These are phyloP conservation scores for Sphagnum tenellum DNA, from an alignment of 225 moss, liverwort and hornwort species.

Conservation along the genomic window DNA sequence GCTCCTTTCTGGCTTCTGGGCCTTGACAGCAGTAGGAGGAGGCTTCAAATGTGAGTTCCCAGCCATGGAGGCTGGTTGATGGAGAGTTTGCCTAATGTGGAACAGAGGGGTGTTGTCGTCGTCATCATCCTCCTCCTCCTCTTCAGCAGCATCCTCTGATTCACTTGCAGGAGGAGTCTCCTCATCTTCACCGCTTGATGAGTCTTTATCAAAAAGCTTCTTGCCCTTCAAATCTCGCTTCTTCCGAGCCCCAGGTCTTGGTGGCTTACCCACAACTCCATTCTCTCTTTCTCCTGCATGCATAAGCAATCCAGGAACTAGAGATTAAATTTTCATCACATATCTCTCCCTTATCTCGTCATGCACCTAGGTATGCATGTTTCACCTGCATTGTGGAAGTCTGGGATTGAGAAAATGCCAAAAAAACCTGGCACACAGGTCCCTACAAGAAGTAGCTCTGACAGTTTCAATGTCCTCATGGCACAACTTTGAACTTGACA, in stretches of 20 bases:
- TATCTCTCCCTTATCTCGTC: too few species aligned
- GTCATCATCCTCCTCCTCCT: constrained; percentile 74
- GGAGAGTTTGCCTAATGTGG: constrained; percentile 46
- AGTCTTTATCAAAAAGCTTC: constrained; percentile 65
- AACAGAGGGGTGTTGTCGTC: constrained; percentile 75
- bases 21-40: constrained; percentile 19
- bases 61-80: constrained; percentile 12
- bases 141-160: constrained; percentile 63
- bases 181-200: constrained; percentile 65
- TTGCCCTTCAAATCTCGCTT: constrained; percentile 67
- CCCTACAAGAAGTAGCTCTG: too few species aligned
- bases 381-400: too few species aligned
- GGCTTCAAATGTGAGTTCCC: constrained; percentile 15
- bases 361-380: too few species aligned
- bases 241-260: constrained; percentile 37
- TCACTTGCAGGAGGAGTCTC: constrained; percentile 48
- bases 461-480: too few species aligned
- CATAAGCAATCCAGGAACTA: not conserved
- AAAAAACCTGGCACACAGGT: too few species aligned
- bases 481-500: too few species aligned
- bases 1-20: constrained; percentile 17
- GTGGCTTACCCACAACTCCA: constrained; percentile 29
- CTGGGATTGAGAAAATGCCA: too few species aligned
- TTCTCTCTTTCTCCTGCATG: constrained; percentile 41
- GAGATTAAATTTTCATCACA: too few species aligned